phyloP scores from a whole-genome alignment of 2,329 filamentous ascomycete genomes.

The Albophoma yamanashiensis region DNA sequence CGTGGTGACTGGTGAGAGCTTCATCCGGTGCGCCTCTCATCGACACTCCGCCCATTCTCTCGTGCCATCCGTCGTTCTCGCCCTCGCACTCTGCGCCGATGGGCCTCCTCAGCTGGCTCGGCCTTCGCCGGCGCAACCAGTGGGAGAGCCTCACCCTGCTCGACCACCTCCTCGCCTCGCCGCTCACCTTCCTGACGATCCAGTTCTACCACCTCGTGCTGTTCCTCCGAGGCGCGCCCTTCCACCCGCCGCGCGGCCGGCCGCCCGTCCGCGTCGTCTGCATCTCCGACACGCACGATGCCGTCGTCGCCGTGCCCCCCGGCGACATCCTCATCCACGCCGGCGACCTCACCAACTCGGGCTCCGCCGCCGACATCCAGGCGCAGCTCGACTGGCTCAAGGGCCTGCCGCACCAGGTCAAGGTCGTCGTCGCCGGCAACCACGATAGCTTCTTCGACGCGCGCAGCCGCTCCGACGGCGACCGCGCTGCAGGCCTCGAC shows the following conservation, averaged over 20 bases:
- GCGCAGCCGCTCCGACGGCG: slow-evolving; percentile 43
- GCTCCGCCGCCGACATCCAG: slow-evolving; percentile 65
- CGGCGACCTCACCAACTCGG: slow-evolving; percentile 70
- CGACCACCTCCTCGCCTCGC: slow-evolving; percentile 56
- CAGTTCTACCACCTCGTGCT: slow-evolving; percentile 55
- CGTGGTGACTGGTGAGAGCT: not conserved
- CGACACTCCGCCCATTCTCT: not conserved
- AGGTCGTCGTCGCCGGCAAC: slow-evolving; percentile 77
- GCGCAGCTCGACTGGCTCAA: slow-evolving; percentile 75
- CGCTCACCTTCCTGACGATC: slow-evolving; percentile 52
- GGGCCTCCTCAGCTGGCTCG: slow-evolving; percentile 32
- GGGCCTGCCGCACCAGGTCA: slow-evolving; percentile 63
- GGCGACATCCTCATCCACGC: slow-evolving; percentile 86
- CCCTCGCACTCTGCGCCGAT: slow-evolving; percentile 15
- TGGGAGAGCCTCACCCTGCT: slow-evolving; percentile 44
- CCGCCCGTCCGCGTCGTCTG: slow-evolving; percentile 67
- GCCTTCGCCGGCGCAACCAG: slow-evolving; percentile 33
- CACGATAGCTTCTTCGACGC: slow-evolving; percentile 81
- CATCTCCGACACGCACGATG: slow-evolving; percentile 80
- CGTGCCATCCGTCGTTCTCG: not conserved
- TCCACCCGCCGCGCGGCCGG: slow-evolving; percentile 42
- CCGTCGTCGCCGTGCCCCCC: slow-evolving; percentile 49
- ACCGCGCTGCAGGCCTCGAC: slow-evolving; percentile 46
- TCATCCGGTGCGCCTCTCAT: not conserved
- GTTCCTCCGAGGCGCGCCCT: slow-evolving; percentile 55